Conservation (phyloP, 2,329 filamentous ascomycete species). For the Aspergillus eucalypticola region DNA sequence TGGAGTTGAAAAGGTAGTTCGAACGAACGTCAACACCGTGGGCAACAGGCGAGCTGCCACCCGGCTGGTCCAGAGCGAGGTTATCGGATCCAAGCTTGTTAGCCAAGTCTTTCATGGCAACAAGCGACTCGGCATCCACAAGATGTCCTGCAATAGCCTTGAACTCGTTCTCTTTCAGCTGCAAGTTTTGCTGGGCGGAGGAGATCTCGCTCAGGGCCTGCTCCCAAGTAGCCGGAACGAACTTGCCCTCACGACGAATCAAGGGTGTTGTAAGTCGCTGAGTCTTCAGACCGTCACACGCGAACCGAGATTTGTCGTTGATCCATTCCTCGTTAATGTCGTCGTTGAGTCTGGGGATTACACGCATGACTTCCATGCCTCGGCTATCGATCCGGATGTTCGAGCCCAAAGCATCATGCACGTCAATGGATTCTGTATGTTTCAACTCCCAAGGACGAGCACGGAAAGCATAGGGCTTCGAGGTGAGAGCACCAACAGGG, state of each 20-base stretch:
- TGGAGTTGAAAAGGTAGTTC: conserved; percentile 97
- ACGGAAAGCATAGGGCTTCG: conserved; percentile 97
- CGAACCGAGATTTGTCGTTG: conserved; percentile 96
- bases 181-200: conserved; percentile 74
- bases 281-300: conserved; percentile 93
- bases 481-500: conserved; percentile 92
- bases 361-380: conserved; percentile 93
- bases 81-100: conserved; percentile 98
- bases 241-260: conserved; percentile 83
- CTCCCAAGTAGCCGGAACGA: conserved; percentile 92
- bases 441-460: conserved; percentile 96
- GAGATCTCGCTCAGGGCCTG: conserved; percentile 87
- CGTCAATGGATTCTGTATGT: conserved; percentile 93
- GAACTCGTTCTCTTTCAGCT: conserved; percentile 89
- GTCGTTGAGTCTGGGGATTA: conserved; percentile 90
- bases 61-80: conserved; percentile 85
- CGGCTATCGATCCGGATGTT: conserved; percentile 93
- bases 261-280: conserved; percentile 92
- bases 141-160: conserved; percentile 91
- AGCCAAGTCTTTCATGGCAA: conserved; percentile 94
- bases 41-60: conserved; percentile 77
- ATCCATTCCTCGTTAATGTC: conserved; percentile 99
- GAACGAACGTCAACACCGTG: conserved; percentile 92
- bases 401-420: conserved; percentile 87
- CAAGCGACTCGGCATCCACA: conserved; percentile 87